Base-by-base conservation (phyloP, 345 rosid species). In the Rhizophora apiculata region DNA sequence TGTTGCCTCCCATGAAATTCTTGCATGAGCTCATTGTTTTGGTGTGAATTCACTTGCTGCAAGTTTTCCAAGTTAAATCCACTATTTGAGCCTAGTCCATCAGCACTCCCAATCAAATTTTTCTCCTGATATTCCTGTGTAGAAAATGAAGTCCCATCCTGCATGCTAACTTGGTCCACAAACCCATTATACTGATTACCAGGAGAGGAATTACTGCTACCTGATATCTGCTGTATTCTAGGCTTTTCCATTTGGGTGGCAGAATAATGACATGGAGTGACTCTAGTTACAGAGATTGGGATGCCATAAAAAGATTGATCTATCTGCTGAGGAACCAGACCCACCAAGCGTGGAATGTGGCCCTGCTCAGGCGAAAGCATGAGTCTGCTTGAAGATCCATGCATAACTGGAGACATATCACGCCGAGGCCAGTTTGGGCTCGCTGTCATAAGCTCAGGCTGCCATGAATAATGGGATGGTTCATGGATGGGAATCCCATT, bases 401-500 rank as follows among this genome's bases (percentile, higher is more conserved):
- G 87, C 59, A 68, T 43, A 67, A 70, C 69, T 15, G 89, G 73
- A 57, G 88, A 68, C 34, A 78, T 74, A 70, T 72, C 79, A 20
- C 70, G 77, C 73, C 83, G 92, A 46, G 71, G 70, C 89, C 81
- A 82, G 82, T 81, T 83, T 70, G 82, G 65, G 74, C 70, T 69
- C 60, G 68, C 56, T 18, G 22, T 22, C 43, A 57, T 49, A 46
- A 72, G 56, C 65, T 64, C 80, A 26, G 72, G 70, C 32, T 72
- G 73, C 76, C 60, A 67, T 49, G 60, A 80, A 78, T 74, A 82
- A 76, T 52, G 79, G 79, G 92, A 69, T 18, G 82, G 59, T 60
- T 86, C 92, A 31, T 78, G 81, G 26, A 87, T 68, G 69, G 90
- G 89, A 19, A 78, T 81, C 73, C 87, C 91, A 77, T 84, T 82